Evolutionary conservation across 73 alveolate genomes (phyloP), one percentile per base, ranked within the genome.

Genomic region (Effrenium voratum): DNA sequence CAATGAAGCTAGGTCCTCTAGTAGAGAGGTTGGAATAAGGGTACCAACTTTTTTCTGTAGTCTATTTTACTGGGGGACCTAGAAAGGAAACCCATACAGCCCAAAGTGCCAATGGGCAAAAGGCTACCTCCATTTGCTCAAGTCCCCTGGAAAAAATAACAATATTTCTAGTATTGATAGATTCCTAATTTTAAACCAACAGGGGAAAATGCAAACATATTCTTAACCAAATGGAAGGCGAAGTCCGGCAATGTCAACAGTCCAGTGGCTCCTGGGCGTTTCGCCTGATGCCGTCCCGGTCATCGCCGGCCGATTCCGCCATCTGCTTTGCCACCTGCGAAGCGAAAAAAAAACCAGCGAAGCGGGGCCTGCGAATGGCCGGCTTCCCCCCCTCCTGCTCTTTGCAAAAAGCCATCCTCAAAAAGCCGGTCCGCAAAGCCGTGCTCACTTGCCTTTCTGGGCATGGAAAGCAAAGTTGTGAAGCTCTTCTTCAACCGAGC

Each of bases 251-350:
- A n/a, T 0, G 4, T n/a, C 49, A n/a, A 4, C 8, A 44, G 49
- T 34, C 40, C n/a, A 32, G 41, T 12, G 38, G 26, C 52, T 32
- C 95, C 96, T 90, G 49, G 26, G 96, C 86, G n/a, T 90, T 90
- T 73, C 96, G 96, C 15, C 38, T 30, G 28, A 90, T 75, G 55
- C 96, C 96, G 40, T 90, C 86, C n/a, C 75, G 55, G 28, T 90
- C 96, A 34, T 32, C 22, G 32, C 16, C 57, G 4, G 87, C 91
- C 57, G 47, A 46, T 2, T 59, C n/a, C 47, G 91, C 91, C 16
- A 81, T 81, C 46, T 81, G 68, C n/a, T 30, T 36, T 45, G 91
- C 70, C 49, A 81, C 91, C 91, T 81, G 63, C 63, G 63, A 8
- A 52, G 19, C 8, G 63, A 19, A 19, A 52, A 12, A 19, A 52